Percentiles rank a stretch among this genome's conserved stretches.
These are phyloP conservation scores for Agaricus subrufescens DNA, from an alignment of 768 basidiomycete genomes.

Conservation along the genomic window DNA sequence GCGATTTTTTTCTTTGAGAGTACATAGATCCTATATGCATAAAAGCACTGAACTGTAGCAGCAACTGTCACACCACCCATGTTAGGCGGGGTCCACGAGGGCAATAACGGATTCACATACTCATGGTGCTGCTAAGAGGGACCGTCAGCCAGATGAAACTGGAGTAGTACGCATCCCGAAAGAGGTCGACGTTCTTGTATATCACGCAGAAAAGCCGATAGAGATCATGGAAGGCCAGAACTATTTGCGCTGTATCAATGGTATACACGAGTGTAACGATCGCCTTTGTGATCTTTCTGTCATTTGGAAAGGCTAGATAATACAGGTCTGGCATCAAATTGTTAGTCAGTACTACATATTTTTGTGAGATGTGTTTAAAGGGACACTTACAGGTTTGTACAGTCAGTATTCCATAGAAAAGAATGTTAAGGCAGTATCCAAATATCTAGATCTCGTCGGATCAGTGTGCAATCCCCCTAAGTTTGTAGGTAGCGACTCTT, in stretches of 20 bases:
- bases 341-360: neutral
- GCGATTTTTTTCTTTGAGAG: neutral
- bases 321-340: neutral
- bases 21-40: neutral
- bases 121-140: neutral
- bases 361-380: neutral
- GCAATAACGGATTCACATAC: neutral
- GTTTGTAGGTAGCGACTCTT: too few relatives aligned
- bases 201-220: neutral
- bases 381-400: neutral
- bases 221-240: neutral
- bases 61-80: neutral
- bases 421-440: neutral
- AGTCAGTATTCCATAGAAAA: conserved; percentile 2
- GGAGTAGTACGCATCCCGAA: neutral
- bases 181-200: too few relatives aligned
- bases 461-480: too few relatives aligned
- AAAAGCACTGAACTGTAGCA: neutral
- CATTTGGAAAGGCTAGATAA: conserved; percentile 6
- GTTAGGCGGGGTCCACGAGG: neutral
- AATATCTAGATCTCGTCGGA: neutral
- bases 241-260: neutral
- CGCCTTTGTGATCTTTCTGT: neutral
- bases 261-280: neutral
- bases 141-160: conserved; percentile 6